Evolutionary conservation across 495 filamentous ascomycete species (phyloP), one percentile per base, ranked within the genome.

Genomic region (Penicillium pulvis): DNA sequence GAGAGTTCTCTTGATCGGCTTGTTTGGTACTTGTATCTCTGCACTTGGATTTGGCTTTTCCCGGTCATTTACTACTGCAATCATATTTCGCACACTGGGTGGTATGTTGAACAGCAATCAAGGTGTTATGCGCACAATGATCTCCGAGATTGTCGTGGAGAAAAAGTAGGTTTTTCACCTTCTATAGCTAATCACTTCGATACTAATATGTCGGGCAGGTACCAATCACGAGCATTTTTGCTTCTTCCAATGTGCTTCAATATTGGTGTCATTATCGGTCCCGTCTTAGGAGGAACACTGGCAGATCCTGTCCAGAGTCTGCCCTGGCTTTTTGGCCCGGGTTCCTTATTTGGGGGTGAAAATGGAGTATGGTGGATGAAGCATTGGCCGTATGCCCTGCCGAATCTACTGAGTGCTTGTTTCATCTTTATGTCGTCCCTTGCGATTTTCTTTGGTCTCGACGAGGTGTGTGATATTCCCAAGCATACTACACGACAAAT

Each of bases 191-290:
- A 41, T 42, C 16, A 33, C 4, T 2, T 33, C 42, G 19, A 47
- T 6, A 14, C 53, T 45, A 35, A 46, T 19, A 12, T 33, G 3
- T n/a, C 36, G 10, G 16, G 2, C 20, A 82, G 77, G 68, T 89
- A 83, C 61, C 90, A 90, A 74, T 85, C 84, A 14, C 79, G 89
- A 31, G 90, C 91, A 0, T 93, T 94, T 56, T 67, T 93, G 35
- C 72, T 94, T n/a, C 65, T 96, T 51, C 91, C 91, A 0, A 86
- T 93, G 80, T 88, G 85, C 43, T 92, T 90, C 59, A 93, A 92
- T 54, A 72, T 81, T 47, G 90, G 90, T 0, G 86, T 91, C 24
- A 87, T 93, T 51, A 77, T 87, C 42, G 86, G 85, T 5, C 83
- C 83, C 8, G 67, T 82, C 19, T 51, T 90, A 2, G 90, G 90